Conservation (phyloP, 495 filamentous ascomycete genomes). For the Polyplosphaeria fusca region DNA sequence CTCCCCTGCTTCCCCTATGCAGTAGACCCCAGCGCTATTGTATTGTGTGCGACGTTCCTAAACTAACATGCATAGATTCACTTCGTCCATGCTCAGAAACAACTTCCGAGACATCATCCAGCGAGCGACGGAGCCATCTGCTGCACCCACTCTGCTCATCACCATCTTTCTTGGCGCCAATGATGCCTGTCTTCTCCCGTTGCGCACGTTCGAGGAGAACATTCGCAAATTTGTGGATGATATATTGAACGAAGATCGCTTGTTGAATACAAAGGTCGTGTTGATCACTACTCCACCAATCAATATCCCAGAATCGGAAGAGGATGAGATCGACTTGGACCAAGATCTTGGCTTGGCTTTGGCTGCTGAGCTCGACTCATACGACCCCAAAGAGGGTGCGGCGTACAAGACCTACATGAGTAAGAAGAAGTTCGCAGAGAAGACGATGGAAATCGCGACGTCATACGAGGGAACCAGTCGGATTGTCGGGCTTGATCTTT, state of each 20-base stretch:
- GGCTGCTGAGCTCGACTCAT: neutral
- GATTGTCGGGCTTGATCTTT: slow-evolving; percentile 31
- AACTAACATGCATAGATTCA: slow-evolving; percentile 17
- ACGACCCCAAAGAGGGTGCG: slow-evolving; percentile 16
- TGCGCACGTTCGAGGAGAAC: slow-evolving; percentile 32
- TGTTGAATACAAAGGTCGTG: slow-evolving; percentile 33
- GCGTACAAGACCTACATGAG: slow-evolving; percentile 35
- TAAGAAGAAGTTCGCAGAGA: slow-evolving; percentile 36
- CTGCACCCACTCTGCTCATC: slow-evolving; percentile 32
- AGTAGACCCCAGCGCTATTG: too few relatives aligned
- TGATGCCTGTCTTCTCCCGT: slow-evolving; percentile 37
- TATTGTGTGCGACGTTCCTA: too few relatives aligned
- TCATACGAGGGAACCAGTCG: slow-evolving; percentile 26
- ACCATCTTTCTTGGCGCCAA: slow-evolving; percentile 40
- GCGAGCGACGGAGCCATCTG: slow-evolving; percentile 1
- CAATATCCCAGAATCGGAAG: slow-evolving; percentile 21
- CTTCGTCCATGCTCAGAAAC: slow-evolving; percentile 18
- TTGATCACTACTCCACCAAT: slow-evolving; percentile 39
- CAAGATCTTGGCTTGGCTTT: slow-evolving; percentile 6
- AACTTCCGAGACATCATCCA: slow-evolving; percentile 29
- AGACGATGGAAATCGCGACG: slow-evolving; percentile 36
- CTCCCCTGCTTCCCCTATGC: neutral
- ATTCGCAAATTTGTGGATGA: slow-evolving; percentile 35
- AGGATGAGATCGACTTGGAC: slow-evolving; percentile 10
- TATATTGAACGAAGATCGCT: slow-evolving; percentile 24